Evolutionary conservation across 2,329 filamentous ascomycete genomes (phyloP).

Genomic region (Colletotrichum incanum): DNA sequence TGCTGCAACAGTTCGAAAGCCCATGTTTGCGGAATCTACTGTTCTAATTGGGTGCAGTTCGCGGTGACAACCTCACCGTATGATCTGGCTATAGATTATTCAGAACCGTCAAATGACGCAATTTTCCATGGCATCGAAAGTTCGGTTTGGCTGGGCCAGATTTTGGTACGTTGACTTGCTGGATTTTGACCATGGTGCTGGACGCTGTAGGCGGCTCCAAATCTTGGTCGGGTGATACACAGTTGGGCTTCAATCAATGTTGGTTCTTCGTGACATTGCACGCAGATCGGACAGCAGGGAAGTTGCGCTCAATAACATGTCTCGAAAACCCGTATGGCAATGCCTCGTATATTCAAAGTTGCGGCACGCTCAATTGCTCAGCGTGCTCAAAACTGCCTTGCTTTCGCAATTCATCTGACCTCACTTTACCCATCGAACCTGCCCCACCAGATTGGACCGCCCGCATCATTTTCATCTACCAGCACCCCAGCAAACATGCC

Average conservation of each 20-base stretch:
- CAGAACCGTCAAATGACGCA: not conserved
- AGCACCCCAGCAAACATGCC: constrained; percentile 52
- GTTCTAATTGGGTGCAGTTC: no score
- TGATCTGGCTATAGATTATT: not conserved
- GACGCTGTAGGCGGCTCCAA: not conserved
- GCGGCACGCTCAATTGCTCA: not conserved
- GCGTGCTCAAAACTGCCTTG: constrained; percentile 21
- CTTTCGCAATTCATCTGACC: constrained; percentile 40
- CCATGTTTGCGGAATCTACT: not conserved
- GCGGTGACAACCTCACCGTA: not conserved
- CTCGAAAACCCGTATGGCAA: not conserved
- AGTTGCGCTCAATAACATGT: no score
- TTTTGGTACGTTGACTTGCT: not conserved
- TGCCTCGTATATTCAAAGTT: not conserved
- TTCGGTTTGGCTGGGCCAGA: no score
- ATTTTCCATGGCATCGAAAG: no score
- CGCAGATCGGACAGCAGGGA: not conserved
- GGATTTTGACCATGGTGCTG: not conserved
- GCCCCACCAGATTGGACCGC: constrained; percentile 41
- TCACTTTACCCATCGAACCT: constrained; percentile 39
- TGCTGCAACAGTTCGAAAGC: not conserved
- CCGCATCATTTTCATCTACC: constrained; percentile 30
- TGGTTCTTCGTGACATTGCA: not conserved
- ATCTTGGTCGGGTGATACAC: not conserved
- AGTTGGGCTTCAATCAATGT: no score